phyloP scores from a whole-genome alignment of 2,329 filamentous ascomycete species.

The Orbilia javanica region DNA sequence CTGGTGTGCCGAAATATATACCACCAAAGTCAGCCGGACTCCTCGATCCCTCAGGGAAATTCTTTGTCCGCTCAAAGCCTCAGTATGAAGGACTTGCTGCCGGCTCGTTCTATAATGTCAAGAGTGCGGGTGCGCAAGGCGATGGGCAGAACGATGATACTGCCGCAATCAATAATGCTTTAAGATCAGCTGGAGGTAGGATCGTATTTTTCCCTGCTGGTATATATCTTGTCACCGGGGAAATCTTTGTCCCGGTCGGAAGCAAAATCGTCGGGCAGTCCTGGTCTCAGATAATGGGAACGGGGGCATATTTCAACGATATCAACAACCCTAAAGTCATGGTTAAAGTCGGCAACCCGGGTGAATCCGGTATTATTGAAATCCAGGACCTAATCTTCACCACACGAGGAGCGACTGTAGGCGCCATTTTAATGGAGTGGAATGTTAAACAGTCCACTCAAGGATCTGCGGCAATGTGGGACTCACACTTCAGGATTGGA shows the following conservation, averaged over 20 bases:
- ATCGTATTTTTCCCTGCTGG: slow-evolving; percentile 67
- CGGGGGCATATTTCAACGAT: slow-evolving; percentile 59
- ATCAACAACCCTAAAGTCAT: slow-evolving; percentile 41
- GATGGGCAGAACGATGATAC: slow-evolving; percentile 64
- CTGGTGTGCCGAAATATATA: background rate
- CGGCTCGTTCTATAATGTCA: slow-evolving; percentile 82
- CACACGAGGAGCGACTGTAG: slow-evolving; percentile 69
- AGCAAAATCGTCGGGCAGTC: slow-evolving; percentile 65
- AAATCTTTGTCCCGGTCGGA: slow-evolving; percentile 68
- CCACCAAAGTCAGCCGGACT: slow-evolving; percentile 77
- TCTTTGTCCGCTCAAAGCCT: slow-evolving; percentile 88
- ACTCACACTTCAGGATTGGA: slow-evolving; percentile 92
- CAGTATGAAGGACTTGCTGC: slow-evolving; percentile 79
- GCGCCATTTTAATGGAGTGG: slow-evolving; percentile 79
- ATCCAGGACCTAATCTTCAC: slow-evolving; percentile 71
- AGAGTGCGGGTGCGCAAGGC: slow-evolving; percentile 71
- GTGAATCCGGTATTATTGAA: slow-evolving; percentile 69
- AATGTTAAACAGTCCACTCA: slow-evolving; percentile 70
- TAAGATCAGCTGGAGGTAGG: slow-evolving; percentile 66
- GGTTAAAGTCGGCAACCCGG: slow-evolving; percentile 68
- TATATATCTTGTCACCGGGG: slow-evolving; percentile 69
- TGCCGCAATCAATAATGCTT: background rate
- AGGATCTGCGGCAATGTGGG: slow-evolving; percentile 72
- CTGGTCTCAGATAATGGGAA: slow-evolving; percentile 63
- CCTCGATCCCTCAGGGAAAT: slow-evolving; percentile 69